A percentile compares a stretch with the other conserved stretches of the same genome.
Conservation (phyloP, 805 yeast genomes). For the Yamadazyma insecticola region DNA sequence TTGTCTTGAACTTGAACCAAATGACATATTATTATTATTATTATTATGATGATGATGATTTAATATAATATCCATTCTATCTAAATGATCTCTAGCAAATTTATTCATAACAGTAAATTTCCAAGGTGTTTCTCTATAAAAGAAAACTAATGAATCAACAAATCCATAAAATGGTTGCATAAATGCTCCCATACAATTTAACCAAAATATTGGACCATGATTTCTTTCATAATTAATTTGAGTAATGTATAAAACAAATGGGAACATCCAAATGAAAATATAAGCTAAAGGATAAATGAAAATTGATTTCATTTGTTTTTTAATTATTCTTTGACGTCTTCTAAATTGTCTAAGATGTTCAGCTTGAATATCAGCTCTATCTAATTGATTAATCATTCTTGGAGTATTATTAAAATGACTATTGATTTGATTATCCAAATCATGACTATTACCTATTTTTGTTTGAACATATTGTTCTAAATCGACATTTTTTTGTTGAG, state of each 20-base stretch:
- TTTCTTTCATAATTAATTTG: conserved; percentile 44
- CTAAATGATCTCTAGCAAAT: conserved; percentile 30
- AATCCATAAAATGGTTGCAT: conserved; percentile 79
- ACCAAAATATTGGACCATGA: conserved; percentile 56
- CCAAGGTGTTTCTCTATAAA: conserved; percentile 82
- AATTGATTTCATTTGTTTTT: conserved; percentile 72
- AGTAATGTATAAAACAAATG: conserved; percentile 62
- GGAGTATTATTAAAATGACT: not conserved
- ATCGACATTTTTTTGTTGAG: too few relatives aligned
- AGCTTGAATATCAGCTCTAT: conserved; percentile 40
- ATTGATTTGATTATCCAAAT: not conserved
- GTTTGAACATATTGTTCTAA: conserved; percentile 13
- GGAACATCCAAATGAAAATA: conserved; percentile 76
- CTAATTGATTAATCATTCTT: not conserved
- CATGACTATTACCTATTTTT: not conserved
- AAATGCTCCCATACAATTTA: conserved; percentile 63
- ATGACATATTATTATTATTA: too few relatives aligned
- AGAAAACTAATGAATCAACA: conserved; percentile 71
- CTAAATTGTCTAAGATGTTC: conserved; percentile 61
- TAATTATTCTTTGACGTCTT: conserved; percentile 58
- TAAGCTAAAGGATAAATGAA: conserved; percentile 84
- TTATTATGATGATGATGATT: conserved; percentile 6
- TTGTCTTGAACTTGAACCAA: conserved; percentile 4
- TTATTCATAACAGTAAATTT: conserved; percentile 38
- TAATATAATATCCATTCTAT: conserved; percentile 20